Base-by-base conservation (phyloP, 768 basidiomycete species). In the Sistotremastrum niveocremeum region DNA sequence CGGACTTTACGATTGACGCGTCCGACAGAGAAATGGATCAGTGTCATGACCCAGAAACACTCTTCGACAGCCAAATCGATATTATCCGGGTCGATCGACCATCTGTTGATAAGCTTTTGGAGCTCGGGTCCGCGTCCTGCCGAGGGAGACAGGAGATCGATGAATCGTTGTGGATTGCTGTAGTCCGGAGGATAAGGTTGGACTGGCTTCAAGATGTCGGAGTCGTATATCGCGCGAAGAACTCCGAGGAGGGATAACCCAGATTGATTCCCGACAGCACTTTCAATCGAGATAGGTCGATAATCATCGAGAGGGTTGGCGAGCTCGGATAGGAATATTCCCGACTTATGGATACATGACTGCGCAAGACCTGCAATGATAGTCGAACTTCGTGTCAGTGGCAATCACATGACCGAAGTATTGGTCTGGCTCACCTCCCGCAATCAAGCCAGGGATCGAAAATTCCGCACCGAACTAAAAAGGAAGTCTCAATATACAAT, bases 381-480 rank as follows among this genome's bases (percentile, higher is more conserved):
- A 28, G 6, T 11, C 44, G 32, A 36, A 48, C 41, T 34, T 20
- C 20, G 20, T 20, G 20, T 20, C 20, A 20, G 20, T 20, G 20
- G 20, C 20, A 20, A 20, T 20, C 20, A 20, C 20, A 20, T 20
- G 20, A 20, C 20, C 20, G 20, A 20, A 20, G 20, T 20, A 20
- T 20, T 20, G 20, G 20, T 20, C 20, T 20, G 20, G 29, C 56
- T 4, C 34, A 71, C 74, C 74, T 58, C 70, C 69, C 6, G 71
- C 72, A 1, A 76, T 60, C 50, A 76, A 64, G 20, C 20, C 62
- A 49, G 71, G 66, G 43, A 66, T 68, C 1, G 65, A 68, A 46
- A 77, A 79, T 50, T 79, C 75, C 29, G 64, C 57, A 5, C 67
- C 75, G 54, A 74, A 74, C 73, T 76, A 39, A 10, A 20, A 20